A percentile compares a stretch with the other conserved stretches of the same genome.
Evolutionary conservation across 164 flowering plant genomes (phyloP).

Genomic region (Vitis labrusca): DNA sequence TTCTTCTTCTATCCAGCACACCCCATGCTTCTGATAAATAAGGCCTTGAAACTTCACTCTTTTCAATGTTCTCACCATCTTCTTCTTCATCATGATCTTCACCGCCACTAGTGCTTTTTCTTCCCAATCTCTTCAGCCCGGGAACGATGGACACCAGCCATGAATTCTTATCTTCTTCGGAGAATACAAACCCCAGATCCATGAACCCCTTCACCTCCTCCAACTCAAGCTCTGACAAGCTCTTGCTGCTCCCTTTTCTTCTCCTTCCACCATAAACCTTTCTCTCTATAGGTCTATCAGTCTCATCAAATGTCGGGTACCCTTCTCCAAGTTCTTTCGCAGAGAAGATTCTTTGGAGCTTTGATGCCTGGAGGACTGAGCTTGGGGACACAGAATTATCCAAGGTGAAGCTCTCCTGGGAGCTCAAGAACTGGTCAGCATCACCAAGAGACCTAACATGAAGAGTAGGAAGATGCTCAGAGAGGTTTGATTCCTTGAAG

Average conservation of each 20-base stretch:
- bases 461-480: slow-evolving; percentile 3
- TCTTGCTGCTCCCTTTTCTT: slow-evolving; percentile 17
- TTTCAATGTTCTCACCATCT: not conserved
- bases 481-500: not conserved
- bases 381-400: slow-evolving; percentile 21
- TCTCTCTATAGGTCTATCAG: too few relatives aligned
- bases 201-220: slow-evolving; percentile 41
- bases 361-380: slow-evolving; percentile 20
- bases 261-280: not conserved
- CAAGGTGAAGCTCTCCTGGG: slow-evolving; percentile 7
- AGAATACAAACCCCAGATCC: slow-evolving; percentile 41
- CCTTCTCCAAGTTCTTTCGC: slow-evolving; percentile 17
- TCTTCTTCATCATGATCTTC: not conserved
- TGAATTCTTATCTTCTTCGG: slow-evolving; percentile 31
- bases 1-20: slow-evolving; percentile 1
- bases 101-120: not conserved
- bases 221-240: slow-evolving; percentile 37
- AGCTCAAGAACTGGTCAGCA: not conserved
- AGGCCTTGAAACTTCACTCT: slow-evolving; percentile 26
- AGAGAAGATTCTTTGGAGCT: slow-evolving; percentile 28
- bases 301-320: not conserved
- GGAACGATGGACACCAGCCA: slow-evolving; percentile 30
- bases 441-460: slow-evolving; percentile 25
- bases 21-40: slow-evolving; percentile 38
- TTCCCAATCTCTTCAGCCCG: slow-evolving; percentile 24